Conservation (phyloP, 73 alveolate genomes). For the Paramecium pentaurelia region DNA sequence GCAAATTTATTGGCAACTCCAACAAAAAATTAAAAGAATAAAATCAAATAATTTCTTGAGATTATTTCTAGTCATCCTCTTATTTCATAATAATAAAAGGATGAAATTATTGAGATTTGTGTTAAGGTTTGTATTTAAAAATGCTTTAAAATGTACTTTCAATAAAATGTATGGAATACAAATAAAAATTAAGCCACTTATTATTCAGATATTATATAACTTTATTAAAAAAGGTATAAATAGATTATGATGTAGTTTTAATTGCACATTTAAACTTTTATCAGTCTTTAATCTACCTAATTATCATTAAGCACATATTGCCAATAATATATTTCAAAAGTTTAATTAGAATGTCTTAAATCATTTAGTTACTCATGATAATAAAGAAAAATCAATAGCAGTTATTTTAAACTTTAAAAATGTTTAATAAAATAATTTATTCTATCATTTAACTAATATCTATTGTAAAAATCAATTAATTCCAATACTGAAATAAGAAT, state of each 20-base stretch:
- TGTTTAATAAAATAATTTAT: not conserved
- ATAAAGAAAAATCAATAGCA: not conserved
- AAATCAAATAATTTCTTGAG: not conserved
- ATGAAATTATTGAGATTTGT: not conserved
- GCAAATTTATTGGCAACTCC: not conserved
- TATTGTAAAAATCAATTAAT: not conserved
- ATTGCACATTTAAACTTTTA: not conserved
- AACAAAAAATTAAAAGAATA: not conserved
- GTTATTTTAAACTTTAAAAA: not conserved
- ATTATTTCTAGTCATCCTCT: not conserved
- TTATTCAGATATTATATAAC: not conserved
- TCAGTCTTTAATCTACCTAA: not conserved
- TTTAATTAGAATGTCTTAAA: not conserved
- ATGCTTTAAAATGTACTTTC: slow-evolving; percentile 22
- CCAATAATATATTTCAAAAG: not conserved
- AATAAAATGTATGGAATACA: not conserved
- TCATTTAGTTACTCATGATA: not conserved
- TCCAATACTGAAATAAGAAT: not conserved
- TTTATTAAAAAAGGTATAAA: slow-evolving; percentile 30
- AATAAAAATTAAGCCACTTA: not conserved
- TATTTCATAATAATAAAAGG: not conserved
- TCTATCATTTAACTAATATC: not conserved
- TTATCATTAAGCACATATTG: slow-evolving; percentile 3
- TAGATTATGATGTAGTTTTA: not conserved
- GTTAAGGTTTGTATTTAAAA: not conserved